phyloP scores from a whole-genome alignment of 352 stramenopile genomes.

The Thalassiosira ordinaria region DNA sequence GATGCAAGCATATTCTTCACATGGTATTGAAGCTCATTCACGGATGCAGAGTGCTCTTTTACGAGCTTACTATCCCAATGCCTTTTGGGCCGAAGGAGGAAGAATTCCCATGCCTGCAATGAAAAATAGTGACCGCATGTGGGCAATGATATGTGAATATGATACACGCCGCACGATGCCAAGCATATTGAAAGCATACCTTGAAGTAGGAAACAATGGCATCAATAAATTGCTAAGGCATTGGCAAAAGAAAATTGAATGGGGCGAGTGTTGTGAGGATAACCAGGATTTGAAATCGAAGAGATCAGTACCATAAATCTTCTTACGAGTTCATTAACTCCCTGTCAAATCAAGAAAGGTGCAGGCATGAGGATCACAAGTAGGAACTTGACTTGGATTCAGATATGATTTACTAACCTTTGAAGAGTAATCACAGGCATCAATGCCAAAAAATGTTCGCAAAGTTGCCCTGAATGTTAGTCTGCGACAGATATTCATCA shows the following conservation, averaged over 20 bases:
- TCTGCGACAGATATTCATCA: conserved; percentile 37
- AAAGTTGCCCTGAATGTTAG: conserved; percentile 43
- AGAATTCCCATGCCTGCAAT: conserved; percentile 37
- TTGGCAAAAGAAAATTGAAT: too few species aligned
- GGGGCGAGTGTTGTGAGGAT: too few species aligned
- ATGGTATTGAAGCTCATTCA: conserved; percentile 27
- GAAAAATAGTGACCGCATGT: too few species aligned
- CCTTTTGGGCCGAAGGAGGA: conserved; percentile 23
- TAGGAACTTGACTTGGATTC: neutral
- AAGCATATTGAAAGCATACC: neutral
- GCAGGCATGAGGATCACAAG: too few species aligned
- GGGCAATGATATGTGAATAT: too few species aligned
- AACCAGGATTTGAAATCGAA: too few species aligned
- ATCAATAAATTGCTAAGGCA: conserved; percentile 23
- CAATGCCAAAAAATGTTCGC: conserved; percentile 39
- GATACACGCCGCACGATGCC: too few species aligned
- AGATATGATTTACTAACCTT: too few species aligned
- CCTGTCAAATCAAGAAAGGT: neutral
- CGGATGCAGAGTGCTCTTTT: conserved; percentile 12
- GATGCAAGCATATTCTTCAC: conserved; percentile 27
- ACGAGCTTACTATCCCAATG: conserved; percentile 16
- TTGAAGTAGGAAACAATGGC: conserved; percentile 54
- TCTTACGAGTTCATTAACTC: conserved; percentile 13
- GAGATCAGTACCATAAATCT: too few species aligned
- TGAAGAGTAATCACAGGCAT: conserved; percentile 12